Evolutionary conservation across 192 early-diverging fungal species (phyloP), one percentile per base, ranked within the genome.

Genomic region (Coemansia sp.): DNA sequence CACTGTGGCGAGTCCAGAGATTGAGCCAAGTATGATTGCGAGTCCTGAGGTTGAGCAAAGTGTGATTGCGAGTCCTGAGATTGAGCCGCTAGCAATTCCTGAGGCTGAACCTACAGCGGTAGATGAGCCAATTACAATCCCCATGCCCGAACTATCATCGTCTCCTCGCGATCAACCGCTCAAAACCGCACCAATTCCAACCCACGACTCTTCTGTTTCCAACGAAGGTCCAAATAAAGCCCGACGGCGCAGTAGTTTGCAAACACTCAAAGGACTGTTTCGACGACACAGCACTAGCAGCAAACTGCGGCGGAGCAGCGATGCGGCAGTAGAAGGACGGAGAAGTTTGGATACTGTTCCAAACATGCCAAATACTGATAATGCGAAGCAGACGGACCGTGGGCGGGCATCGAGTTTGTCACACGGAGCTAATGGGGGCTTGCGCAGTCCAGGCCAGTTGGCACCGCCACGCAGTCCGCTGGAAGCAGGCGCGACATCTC

Each of bases 201-300:
- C 19, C 12, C 51, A 14, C 29, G 39, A 39, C 31, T 21, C 3
- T 6, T 49, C 21, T 11, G 27, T 10, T 29, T 2, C n/a, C 21
- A 25, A 21, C 27, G 6, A 9, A 43, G 6, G 37, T 1, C 21
- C 22, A 14, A 3, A 35, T 25, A 8, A 23, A 29, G 7, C 77
- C n/a, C 48, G 71, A 23, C 77, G 72, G 11, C 56, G 65, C 17
- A 72, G 72, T 55, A 75, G 77, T 51, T 23, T 80, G 38, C 60
- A 57, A 4, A 48, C 69, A 11, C 43, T 80, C 37, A 70, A 65
- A 38, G 62, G 57, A 16, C 58, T 80, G 8, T 74, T 80, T 37
- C 65, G 62, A 10, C 68, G 77, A 6, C 60, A 68, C 39, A 69
- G 67, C 64, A 65, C 41, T 3, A 57, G 37, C 9, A 51, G 62